phyloP scores from a whole-genome alignment of 805 yeast species.

The Hanseniaspora valbyensis region DNA sequence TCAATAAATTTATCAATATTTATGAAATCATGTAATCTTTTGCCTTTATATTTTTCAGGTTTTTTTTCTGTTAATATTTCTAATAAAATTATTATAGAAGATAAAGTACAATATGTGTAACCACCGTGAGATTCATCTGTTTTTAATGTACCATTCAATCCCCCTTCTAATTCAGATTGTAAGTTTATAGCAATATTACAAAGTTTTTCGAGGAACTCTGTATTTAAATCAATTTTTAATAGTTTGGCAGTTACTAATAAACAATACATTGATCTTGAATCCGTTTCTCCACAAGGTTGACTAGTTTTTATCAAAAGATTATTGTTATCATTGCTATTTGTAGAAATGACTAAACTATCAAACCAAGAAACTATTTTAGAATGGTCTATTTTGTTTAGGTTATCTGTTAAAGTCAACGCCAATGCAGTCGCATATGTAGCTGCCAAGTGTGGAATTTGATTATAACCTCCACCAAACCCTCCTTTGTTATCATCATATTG shows the following conservation, averaged over 20 bases:
- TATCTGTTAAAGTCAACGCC: slow-evolving; percentile 40
- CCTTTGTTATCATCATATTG: slow-evolving; percentile 30
- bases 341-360: slow-evolving; percentile 40
- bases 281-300: slow-evolving; percentile 57
- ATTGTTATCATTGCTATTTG: slow-evolving; percentile 55
- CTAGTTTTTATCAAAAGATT: slow-evolving; percentile 22
- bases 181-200: slow-evolving; percentile 53
- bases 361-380: slow-evolving; percentile 51
- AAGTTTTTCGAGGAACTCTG: slow-evolving; percentile 43
- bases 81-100: slow-evolving; percentile 42
- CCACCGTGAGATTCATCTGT: slow-evolving; percentile 91
- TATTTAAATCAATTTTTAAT: slow-evolving; percentile 46
- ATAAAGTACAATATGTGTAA: slow-evolving; percentile 82
- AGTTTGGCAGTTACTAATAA: slow-evolving; percentile 64
- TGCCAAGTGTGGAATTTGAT: slow-evolving; percentile 77
- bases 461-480: slow-evolving; percentile 78
- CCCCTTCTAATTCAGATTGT: slow-evolving; percentile 84
- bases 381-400: slow-evolving; percentile 39
- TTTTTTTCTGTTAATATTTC: slow-evolving; percentile 23
- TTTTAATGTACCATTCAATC: slow-evolving; percentile 70
- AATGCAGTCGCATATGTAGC: slow-evolving; percentile 68
- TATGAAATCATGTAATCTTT: slow-evolving; percentile 29
- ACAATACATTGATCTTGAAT: slow-evolving; percentile 78
- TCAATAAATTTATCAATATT: slow-evolving; percentile 41
- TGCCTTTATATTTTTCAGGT: slow-evolving; percentile 13